These are phyloP conservation scores for Talaromyces adpressus DNA, from an alignment of 495 filamentous ascomycete species.

Conservation along the genomic window DNA sequence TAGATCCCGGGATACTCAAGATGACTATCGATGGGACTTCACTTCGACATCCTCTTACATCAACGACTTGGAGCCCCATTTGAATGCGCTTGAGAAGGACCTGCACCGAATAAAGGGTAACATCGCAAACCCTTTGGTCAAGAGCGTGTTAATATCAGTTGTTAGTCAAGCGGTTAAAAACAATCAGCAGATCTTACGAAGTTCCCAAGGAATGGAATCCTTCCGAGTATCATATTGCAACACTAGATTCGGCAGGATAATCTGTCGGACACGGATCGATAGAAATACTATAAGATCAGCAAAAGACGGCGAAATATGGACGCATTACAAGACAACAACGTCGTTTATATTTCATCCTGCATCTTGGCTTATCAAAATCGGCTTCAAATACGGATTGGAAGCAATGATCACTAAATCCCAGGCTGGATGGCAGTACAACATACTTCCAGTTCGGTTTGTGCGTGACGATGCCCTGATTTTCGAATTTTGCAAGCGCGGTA, in stretches of 20 bases:
- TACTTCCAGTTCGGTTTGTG: background rate
- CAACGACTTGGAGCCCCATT: background rate
- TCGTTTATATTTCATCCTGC: slow-evolving; percentile 5
- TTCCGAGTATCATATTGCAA: background rate
- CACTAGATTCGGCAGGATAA: background rate
- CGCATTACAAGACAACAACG: background rate
- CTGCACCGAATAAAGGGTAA: background rate
- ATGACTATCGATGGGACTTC: slow-evolving; percentile 1
- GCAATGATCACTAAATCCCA: background rate
- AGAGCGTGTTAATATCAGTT: background rate
- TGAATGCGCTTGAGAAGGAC: background rate
- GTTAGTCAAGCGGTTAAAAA: background rate
- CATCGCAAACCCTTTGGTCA: background rate
- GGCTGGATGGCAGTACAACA: background rate
- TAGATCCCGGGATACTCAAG: background rate
- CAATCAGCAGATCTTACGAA: background rate
- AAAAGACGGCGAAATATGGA: background rate
- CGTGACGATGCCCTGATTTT: slow-evolving; percentile 1
- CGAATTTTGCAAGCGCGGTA: slow-evolving; percentile 1
- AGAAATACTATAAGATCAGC: background rate
- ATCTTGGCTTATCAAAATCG: slow-evolving; percentile 3
- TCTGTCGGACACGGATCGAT: background rate
- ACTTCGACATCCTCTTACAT: background rate
- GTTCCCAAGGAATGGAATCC: background rate
- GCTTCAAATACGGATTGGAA: slow-evolving; percentile 5